These are phyloP conservation scores for Hibiscus mutabilis DNA, from an alignment of 345 rosid genomes.

Conservation along the genomic window DNA sequence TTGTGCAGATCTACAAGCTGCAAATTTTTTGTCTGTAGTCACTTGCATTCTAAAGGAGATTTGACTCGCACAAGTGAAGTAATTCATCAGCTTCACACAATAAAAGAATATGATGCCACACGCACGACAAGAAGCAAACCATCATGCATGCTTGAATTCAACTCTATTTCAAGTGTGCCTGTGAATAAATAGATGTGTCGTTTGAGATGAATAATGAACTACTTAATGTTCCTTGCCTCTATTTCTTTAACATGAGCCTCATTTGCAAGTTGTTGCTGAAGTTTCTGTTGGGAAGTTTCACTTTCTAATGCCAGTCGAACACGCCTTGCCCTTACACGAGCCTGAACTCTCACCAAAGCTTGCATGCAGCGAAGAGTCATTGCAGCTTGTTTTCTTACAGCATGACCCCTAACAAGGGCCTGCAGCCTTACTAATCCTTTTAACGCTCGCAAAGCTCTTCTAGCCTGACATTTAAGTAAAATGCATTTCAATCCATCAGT, in stretches of 20 bases:
- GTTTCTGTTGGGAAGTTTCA: constrained; percentile 64
- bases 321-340: constrained; percentile 95
- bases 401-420: constrained; percentile 97
- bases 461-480: constrained; percentile 49
- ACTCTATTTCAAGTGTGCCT: neutral
- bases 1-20: neutral
- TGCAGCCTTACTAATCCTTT: constrained; percentile 97
- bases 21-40: neutral
- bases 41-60: neutral
- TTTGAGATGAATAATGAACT: neutral
- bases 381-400: constrained; percentile 99
- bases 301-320: constrained; percentile 91
- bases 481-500: constrained; percentile 12
- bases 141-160: neutral
- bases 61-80: neutral
- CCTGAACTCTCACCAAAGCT: constrained; percentile 99
- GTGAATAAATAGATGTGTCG: neutral
- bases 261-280: constrained; percentile 74
- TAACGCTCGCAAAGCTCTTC: constrained; percentile 95
- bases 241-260: constrained; percentile 83
- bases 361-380: constrained; percentile 99
- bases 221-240: constrained; percentile 42
- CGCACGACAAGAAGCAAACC: neutral
- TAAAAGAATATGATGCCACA: neutral
- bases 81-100: neutral